Base-by-base conservation (phyloP, 2,329 filamentous ascomycete species). In the Xylariaceae sp. region DNA sequence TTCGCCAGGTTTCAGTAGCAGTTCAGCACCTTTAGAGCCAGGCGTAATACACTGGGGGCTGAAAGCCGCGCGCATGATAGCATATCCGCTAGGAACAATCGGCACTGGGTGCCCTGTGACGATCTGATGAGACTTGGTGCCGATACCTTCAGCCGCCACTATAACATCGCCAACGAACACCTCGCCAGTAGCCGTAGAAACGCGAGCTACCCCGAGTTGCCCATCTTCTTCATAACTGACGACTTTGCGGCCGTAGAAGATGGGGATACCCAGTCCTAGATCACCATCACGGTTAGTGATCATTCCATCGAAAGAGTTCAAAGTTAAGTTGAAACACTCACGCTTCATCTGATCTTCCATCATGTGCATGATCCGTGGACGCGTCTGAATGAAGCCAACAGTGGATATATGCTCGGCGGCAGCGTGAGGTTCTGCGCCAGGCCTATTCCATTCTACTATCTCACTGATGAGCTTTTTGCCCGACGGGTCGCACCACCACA, bases 131-230 rank as follows among this genome's bases (percentile, higher is more conserved):
- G 54, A 60, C 31, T 56, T 59, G 11, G 58, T 56, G 22, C 64
- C 61, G 30, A 67, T 56, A 7, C 64, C 65, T 43, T 67, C 66
- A 3, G 64, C 63, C 7, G 65, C 63, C 38, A 68, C 52, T 2
- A 68, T 53, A 6, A 67, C 49, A 22, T 67, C 63, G 17, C 63
- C 63, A 2, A 59, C 58, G 5, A 62, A 47, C 7, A 45, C 52
- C 15, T 62, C 52, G 1, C 59, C 56, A 18, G 51, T 53, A 0
- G 55, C 44, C 7, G 62, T 46, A 12, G 57, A 27, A 17, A 60
- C 62, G 2, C 52, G 48, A 6, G 61, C 60, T 6, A 42, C 54
- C 1, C 44, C 48, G 14, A 53, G 44, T 5, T 15, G 11, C 10
- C 27, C 45, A 18, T 59, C 52, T 44, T 60, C 58, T 40, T 59